Conservation (phyloP, 495 filamentous ascomycete genomes). For the Podospora comata region DNA sequence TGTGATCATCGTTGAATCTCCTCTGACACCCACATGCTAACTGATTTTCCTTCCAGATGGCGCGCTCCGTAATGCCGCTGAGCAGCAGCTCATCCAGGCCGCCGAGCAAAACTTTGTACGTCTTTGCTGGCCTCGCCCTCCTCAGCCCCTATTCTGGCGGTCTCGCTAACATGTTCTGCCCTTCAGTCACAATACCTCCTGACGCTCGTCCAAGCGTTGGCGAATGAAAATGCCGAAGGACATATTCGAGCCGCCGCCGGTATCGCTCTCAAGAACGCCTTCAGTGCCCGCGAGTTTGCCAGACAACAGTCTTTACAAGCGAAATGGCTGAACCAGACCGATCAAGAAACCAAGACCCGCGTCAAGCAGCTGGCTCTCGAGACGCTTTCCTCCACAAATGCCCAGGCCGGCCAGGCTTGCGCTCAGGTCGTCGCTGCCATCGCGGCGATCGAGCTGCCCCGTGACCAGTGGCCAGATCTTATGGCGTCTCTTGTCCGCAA, state of each 20-base stretch:
- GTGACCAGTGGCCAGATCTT: conserved; percentile 92
- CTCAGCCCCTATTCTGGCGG: neutral
- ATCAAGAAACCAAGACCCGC: conserved; percentile 70
- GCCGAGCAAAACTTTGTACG: conserved; percentile 93
- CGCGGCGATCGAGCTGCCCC: conserved; percentile 89
- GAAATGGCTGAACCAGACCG: conserved; percentile 83
- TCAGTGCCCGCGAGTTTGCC: conserved; percentile 83
- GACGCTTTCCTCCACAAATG: conserved; percentile 72
- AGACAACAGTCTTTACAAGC: conserved; percentile 82
- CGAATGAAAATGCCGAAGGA: conserved; percentile 78
- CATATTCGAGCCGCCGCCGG: conserved; percentile 89
- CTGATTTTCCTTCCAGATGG: conserved; percentile 61
- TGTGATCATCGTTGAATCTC: conserved; percentile 17
- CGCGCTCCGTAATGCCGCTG: conserved; percentile 79
- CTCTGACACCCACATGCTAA: conserved; percentile 15
- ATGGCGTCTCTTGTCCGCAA: conserved; percentile 86
- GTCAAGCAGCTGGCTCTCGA: conserved; percentile 86
- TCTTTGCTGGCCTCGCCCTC: conserved; percentile 11
- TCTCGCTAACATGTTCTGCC: conserved; percentile 13
- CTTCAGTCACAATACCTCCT: conserved; percentile 80
- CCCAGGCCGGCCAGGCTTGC: conserved; percentile 78
- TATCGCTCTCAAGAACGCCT: conserved; percentile 95
- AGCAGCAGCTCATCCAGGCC: conserved; percentile 89
- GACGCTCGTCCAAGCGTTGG: conserved; percentile 86
- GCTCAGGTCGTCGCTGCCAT: conserved; percentile 90